Percentiles rank a stretch among this genome's conserved stretches.
Evolutionary conservation across 331 rosid genomes (phyloP).

Genomic region (Ulmus americana): DNA sequence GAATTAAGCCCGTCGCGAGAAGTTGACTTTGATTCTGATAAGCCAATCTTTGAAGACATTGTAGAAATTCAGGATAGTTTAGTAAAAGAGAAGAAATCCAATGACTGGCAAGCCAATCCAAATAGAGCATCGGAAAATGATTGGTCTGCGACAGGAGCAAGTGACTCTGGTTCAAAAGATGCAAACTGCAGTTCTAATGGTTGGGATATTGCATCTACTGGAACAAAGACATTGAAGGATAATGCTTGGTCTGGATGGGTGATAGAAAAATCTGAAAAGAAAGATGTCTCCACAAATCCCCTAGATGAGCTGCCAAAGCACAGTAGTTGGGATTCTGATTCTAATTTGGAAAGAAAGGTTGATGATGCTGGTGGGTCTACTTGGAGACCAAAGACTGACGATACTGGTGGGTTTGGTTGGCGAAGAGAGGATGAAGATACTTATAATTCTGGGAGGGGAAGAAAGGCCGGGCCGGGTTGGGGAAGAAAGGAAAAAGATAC

Average conservation of each 20-base stretch:
- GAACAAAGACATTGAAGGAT: background rate
- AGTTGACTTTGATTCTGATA: conserved; percentile 38
- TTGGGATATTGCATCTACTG: conserved; percentile 22
- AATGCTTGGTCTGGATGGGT: conserved; percentile 11
- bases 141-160: conserved; percentile 8
- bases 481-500: no score
- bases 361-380: no score
- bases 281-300: background rate
- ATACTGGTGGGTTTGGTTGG: background rate
- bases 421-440: background rate
- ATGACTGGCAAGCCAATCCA: conserved; percentile 23
- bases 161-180: conserved; percentile 11
- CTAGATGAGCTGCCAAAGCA: background rate
- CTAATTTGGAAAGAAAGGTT: background rate
- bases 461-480: background rate
- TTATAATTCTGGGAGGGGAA: background rate
- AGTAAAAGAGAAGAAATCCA: conserved; percentile 27
- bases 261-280: background rate
- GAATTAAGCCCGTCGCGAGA: conserved; percentile 55
- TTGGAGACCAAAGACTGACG: background rate
- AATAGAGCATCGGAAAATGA: conserved; percentile 10
- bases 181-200: conserved; percentile 17
- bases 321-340: background rate
- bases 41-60: conserved; percentile 62
- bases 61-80: conserved; percentile 30